Conservation (phyloP, 2,329 filamentous ascomycete genomes). For the Laburnicola sp. region DNA sequence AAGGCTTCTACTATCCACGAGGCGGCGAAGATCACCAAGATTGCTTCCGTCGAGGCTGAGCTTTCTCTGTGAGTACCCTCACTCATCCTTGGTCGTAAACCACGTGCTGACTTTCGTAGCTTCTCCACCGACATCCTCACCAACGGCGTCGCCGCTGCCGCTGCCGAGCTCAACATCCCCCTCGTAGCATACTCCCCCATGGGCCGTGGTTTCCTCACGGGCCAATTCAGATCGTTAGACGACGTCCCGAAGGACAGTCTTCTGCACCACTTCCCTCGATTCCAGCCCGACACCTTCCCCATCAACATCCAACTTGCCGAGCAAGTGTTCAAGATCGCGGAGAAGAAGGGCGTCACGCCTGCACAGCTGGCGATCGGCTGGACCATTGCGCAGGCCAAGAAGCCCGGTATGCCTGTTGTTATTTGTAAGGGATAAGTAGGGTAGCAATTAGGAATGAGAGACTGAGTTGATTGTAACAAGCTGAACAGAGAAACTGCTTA, state of each 20-base stretch:
- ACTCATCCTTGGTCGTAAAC: background rate
- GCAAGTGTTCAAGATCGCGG: conserved; percentile 60
- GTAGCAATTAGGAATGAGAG: too few species aligned
- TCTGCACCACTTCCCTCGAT: conserved; percentile 56
- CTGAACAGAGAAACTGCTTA: too few species aligned
- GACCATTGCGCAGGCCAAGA: conserved; percentile 52
- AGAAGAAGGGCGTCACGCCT: conserved; percentile 58
- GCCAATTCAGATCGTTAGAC: conserved; percentile 46
- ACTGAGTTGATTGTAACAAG: too few species aligned
- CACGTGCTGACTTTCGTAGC: conserved; percentile 37
- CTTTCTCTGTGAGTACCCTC: conserved; percentile 46
- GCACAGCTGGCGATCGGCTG: conserved; percentile 66
- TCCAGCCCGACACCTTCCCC: conserved; percentile 62
- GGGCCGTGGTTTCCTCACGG: conserved; percentile 55
- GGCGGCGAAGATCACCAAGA: conserved; percentile 54
- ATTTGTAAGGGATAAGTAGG: too few species aligned
- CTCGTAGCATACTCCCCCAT: conserved; percentile 68
- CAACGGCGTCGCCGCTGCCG: conserved; percentile 57
- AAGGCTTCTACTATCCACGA: conserved; percentile 46
- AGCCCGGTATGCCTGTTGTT: conserved; percentile 56
- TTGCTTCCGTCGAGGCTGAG: conserved; percentile 61
- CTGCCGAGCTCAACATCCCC: conserved; percentile 64
- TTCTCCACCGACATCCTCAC: conserved; percentile 52
- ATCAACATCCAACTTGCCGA: conserved; percentile 64
- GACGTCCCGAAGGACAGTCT: conserved; percentile 59